phyloP scores from a whole-genome alignment of 257 asterid genomes.

The Coffea canephora region DNA sequence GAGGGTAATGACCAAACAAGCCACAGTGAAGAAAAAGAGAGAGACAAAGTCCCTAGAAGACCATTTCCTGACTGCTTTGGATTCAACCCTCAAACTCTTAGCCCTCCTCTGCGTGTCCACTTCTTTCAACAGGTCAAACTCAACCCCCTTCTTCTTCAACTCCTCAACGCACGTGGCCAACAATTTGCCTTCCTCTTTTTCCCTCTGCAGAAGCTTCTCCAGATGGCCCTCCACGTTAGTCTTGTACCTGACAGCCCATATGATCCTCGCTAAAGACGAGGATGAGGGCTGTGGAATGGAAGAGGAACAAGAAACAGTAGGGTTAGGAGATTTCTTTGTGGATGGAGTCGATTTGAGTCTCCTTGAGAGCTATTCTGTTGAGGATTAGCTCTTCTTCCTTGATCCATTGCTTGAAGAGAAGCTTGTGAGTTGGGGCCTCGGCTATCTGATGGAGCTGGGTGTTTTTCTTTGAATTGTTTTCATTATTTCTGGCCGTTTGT shows the following conservation, averaged over 20 bases:
- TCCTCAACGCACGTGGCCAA: conserved; percentile 77
- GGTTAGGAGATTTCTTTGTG: conserved; percentile 70
- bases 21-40: too few species aligned
- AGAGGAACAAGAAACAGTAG: conserved; percentile 82
- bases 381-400: conserved; percentile 87
- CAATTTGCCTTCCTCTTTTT: conserved; percentile 69
- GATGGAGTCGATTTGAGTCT: conserved; percentile 66
- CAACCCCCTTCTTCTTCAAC: conserved; percentile 76
- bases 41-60: too few species aligned
- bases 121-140: conserved; percentile 82
- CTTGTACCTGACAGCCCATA: conserved; percentile 69
- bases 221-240: conserved; percentile 53
- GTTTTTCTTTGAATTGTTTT: too few species aligned
- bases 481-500: too few species aligned
- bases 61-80: too few species aligned
- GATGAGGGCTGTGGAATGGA: conserved; percentile 77
- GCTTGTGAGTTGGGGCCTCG: conserved; percentile 73
- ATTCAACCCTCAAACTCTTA: conserved; percentile 76
- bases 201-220: conserved; percentile 74
- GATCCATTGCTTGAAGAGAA: conserved; percentile 93
- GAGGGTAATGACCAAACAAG: too few species aligned
- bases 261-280: conserved; percentile 71
- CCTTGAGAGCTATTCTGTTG: conserved; percentile 70
- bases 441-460: conserved; percentile 92
- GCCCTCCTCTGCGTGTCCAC: conserved; percentile 91